Base-by-base conservation (phyloP, 495 filamentous ascomycete species). In the Letharia lupina region DNA sequence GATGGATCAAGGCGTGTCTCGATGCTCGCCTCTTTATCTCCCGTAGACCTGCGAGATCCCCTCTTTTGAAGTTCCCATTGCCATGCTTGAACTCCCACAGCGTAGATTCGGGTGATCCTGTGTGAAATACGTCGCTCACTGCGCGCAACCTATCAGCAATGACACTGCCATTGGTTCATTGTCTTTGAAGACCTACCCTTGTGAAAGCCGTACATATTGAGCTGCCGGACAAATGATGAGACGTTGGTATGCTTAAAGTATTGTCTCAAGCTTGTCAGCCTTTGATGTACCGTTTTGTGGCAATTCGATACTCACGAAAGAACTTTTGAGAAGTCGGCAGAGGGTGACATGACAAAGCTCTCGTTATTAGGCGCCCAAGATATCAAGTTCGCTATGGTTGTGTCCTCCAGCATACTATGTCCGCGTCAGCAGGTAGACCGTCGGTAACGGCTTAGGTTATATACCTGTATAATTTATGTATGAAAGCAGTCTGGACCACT, bases 161-260 rank as follows among this genome's bases (percentile, higher is more conserved):
- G 20, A 23, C 35, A 5, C 8, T 31, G n/a, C 35, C 8, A 44
- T 18, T 8, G 39, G 7, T 16, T 20, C 45, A 4, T 40, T 7
- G 12, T 18, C 7, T 42, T 20, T n/a, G 10, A 60, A 28, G 60
- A 67, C 81, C 60, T 81, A 94, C 94, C 94, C 91, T 98, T 98
- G 77, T 98, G 94, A 79, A 98, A 98, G 3, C 94, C 94, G 71
- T 98, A 98, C 94, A 98, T 98, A 74, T 98, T 98, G 63, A 98
- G 80, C 77, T 98, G 94, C 60, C 94, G 86, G 45, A 98, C 94
- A 74, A 98, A 98, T 13, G 94, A 98, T 7, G 94, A 97, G 63
- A 98, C 95, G 73, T 98, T 98, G 66, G 94, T 98, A 75, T 98
- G 94, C 74, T 98, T 98, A 76, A 98, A 98, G 75, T 98, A 98